A percentile compares a stretch with the other conserved stretches of the same genome.
Conservation (phyloP, 2,329 filamentous ascomycete genomes). For the Pseudomassariella vexata region DNA sequence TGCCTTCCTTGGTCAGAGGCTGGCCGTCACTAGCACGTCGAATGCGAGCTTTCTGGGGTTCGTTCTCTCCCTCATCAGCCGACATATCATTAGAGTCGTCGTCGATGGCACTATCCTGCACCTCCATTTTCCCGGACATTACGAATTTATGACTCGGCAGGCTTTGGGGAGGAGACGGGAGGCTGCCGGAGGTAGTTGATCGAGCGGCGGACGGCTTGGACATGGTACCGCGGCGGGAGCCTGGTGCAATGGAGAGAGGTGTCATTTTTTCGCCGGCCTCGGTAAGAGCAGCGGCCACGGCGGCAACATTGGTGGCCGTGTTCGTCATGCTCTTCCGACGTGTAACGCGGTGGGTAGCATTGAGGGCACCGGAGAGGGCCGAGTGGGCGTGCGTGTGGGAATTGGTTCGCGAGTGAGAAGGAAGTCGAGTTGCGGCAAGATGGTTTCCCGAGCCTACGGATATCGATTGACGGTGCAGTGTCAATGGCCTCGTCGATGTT, state of each 20-base stretch:
- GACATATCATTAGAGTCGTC: slow-evolving; percentile 59
- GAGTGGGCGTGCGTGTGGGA: slow-evolving; percentile 82
- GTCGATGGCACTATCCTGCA: slow-evolving; percentile 60
- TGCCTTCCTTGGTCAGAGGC: slow-evolving; percentile 71
- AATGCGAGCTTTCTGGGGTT: slow-evolving; percentile 43
- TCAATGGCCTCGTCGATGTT: slow-evolving; percentile 61
- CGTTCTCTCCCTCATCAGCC: slow-evolving; percentile 45
- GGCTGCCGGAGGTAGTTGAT: slow-evolving; percentile 47
- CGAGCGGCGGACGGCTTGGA: slow-evolving; percentile 56
- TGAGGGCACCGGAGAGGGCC: slow-evolving; percentile 69
- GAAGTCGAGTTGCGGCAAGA: slow-evolving; percentile 51
- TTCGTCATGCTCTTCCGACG: slow-evolving; percentile 91
- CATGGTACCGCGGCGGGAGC: slow-evolving; percentile 60
- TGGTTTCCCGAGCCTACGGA: slow-evolving; percentile 53
- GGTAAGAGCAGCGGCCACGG: slow-evolving; percentile 66
- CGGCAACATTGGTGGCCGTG: slow-evolving; percentile 65
- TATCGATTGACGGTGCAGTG: slow-evolving; percentile 55
- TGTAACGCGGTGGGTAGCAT: slow-evolving; percentile 78
- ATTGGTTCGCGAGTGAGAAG: slow-evolving; percentile 63
- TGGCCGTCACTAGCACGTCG: slow-evolving; percentile 80
- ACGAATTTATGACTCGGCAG: slow-evolving; percentile 54
- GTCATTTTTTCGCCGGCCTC: slow-evolving; percentile 55
- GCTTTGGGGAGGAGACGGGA: slow-evolving; percentile 62
- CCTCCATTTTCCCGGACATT: slow-evolving; percentile 41
- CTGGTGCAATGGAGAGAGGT: slow-evolving; percentile 52